A percentile compares a stretch with the other conserved stretches of the same genome.
Conservation (phyloP, 2,329 filamentous ascomycete genomes). For the Cladosporium sphaerospermum region DNA sequence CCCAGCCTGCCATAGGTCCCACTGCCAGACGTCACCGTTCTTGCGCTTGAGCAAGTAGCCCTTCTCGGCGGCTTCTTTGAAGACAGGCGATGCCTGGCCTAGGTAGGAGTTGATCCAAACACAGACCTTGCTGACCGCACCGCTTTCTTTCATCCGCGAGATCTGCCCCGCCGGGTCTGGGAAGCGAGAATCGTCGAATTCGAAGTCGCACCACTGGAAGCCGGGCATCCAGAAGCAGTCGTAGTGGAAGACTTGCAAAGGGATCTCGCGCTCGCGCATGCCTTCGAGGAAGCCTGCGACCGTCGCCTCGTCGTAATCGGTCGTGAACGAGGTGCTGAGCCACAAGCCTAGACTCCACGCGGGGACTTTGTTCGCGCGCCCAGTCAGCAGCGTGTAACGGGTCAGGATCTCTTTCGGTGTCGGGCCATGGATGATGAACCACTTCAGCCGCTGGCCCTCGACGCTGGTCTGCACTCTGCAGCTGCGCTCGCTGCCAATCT, state of each 20-base stretch:
- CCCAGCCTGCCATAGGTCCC: slow-evolving; percentile 71
- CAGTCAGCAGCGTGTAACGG: slow-evolving; percentile 62
- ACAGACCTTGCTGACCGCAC: slow-evolving; percentile 56
- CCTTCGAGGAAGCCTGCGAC: slow-evolving; percentile 63
- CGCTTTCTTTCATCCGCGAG: slow-evolving; percentile 55
- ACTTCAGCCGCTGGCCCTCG: slow-evolving; percentile 63
- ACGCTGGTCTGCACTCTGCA: slow-evolving; percentile 64
- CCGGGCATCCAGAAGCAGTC: slow-evolving; percentile 74
- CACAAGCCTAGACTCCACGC: slow-evolving; percentile 71
- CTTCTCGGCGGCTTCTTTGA: slow-evolving; percentile 57
- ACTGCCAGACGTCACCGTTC: slow-evolving; percentile 66
- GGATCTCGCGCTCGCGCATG: slow-evolving; percentile 59
- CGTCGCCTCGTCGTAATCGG: slow-evolving; percentile 63
- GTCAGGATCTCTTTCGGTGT: slow-evolving; percentile 65
- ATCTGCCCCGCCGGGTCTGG: slow-evolving; percentile 62
- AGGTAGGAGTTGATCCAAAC: slow-evolving; percentile 75
- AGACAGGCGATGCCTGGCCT: slow-evolving; percentile 61
- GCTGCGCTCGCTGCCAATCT: slow-evolving; percentile 68
- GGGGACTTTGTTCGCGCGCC: slow-evolving; percentile 58
- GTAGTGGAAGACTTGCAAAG: slow-evolving; percentile 68
- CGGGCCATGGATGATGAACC: slow-evolving; percentile 66
- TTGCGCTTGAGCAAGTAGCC: slow-evolving; percentile 64
- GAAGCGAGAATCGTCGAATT: slow-evolving; percentile 63
- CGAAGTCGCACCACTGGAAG: slow-evolving; percentile 70
- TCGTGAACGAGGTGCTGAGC: slow-evolving; percentile 71